Base-by-base conservation (phyloP, 805 yeast genomes). In the Yamadazyma paraphyllophila region DNA sequence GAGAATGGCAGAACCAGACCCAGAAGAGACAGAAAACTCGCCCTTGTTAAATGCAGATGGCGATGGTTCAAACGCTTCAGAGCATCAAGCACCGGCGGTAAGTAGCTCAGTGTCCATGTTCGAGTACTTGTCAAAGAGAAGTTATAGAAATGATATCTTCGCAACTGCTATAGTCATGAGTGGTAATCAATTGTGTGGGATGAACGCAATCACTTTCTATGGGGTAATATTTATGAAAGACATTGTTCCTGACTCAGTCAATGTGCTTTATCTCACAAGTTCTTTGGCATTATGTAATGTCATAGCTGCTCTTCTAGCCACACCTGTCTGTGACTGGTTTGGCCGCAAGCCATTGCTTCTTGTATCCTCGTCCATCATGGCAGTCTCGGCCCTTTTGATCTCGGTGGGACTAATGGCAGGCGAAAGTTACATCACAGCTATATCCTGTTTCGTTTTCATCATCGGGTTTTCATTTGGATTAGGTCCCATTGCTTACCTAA, bases 141-240 rank as follows among this genome's bases (percentile, higher is more conserved):
- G 46, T 25, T 62, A 59, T 51, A 53, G 60, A 33, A 49, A 46
- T 29, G 65, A 64, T 41, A 50, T 62, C 20, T 32, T 60, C 10
- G 74, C 76, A 6, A 61, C 62, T 5, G 39, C 59, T 2, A 49
- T 67, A 7, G 51, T 70, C 26, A 69, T 71, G 74, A 59, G 68
- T 7, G 67, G 67, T 2, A 69, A 66, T 48, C 72, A 70, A 52
- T 51, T 69, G 48, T 65, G 88, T 52, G 99, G 99, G 26, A 87
- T 92, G 65, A 94, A 94, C 62, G 80, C 96, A 1, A 88, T 92
- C 45, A 81, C 90, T 12, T 88, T 89, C 60, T 92, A 91, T 63
- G 98, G 98, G 9, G 96, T 89, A 6, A 77, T 85, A 13, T 84
- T 91, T 3, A 71, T 92, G 44, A 71, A 81, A 20, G 69, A 77